phyloP scores from a whole-genome alignment of 441 rosid genomes.

The Biscutella laevigata region DNA sequence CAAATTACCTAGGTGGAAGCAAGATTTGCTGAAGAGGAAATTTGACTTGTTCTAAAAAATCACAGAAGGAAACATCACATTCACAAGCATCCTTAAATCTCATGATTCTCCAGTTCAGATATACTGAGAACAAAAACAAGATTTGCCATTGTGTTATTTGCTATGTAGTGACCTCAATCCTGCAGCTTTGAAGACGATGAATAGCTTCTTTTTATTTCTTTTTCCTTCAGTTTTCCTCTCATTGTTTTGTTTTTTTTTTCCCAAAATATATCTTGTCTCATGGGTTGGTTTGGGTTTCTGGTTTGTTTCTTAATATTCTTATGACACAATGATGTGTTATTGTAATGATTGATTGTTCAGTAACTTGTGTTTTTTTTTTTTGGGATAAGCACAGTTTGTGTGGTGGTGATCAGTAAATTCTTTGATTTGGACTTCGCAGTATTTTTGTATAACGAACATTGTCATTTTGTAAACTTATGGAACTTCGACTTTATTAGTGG shows the following conservation, averaged over 20 bases:
- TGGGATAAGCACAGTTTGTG: conserved; percentile 10
- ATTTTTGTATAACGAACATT: neutral
- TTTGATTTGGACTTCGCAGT: conserved; percentile 20
- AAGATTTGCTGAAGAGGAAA: conserved; percentile 84
- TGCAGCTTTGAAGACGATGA: conserved; percentile 16
- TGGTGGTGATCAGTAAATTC: conserved; percentile 19
- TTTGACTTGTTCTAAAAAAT: conserved; percentile 51
- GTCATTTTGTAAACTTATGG: conserved; percentile 13
- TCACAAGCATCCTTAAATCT: neutral
- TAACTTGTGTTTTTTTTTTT: neutral
- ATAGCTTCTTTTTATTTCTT: neutral
- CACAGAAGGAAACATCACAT: conserved; percentile 5
- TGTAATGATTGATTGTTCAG: conserved; percentile 9
- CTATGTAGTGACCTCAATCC: conserved; percentile 12
- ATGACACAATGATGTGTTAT: conserved; percentile 14
- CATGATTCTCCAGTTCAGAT: conserved; percentile 5
- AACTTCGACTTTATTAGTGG: neutral
- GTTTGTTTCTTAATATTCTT: conserved; percentile 8
- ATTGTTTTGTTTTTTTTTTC: neutral
- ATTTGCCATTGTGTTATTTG: conserved; percentile 3
- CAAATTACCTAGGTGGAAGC: conserved; percentile 68
- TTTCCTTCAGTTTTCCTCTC: neutral
- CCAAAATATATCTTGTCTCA: neutral
- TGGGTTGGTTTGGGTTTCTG: conserved; percentile 7
- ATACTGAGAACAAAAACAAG: conserved; percentile 6